These are phyloP conservation scores for Pythium plurisporium DNA, from an alignment of 352 stramenopile genomes.

Conservation along the genomic window DNA sequence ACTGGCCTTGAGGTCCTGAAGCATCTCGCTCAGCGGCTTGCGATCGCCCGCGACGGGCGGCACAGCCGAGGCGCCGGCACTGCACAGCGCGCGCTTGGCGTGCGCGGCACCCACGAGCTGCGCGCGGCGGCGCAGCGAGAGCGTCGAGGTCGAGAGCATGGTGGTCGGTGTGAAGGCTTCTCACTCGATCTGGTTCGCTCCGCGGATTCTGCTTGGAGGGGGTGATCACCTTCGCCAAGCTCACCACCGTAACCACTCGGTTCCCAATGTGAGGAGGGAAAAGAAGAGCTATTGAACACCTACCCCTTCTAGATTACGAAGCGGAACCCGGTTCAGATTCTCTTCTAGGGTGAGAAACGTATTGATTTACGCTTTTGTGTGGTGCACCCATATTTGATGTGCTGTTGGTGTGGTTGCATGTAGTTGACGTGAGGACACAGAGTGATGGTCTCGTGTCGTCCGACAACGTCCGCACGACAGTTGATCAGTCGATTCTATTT, in stretches of 20 bases:
- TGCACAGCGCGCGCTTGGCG: slow-evolving; percentile 1
- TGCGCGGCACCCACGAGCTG: neutral
- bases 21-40: slow-evolving; percentile 53
- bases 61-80: neutral
- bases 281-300: no score
- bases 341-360: neutral
- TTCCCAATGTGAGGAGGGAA: no score
- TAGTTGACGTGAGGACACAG: no score
- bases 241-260: slow-evolving; percentile 2
- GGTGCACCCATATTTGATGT: slow-evolving; percentile 4
- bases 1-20: slow-evolving; percentile 77
- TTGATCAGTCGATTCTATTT: slow-evolving; percentile 1
- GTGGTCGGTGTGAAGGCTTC: neutral
- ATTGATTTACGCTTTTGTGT: slow-evolving; percentile 10
- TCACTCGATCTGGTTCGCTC: no score
- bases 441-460: slow-evolving; percentile 20
- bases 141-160: slow-evolving; percentile 16
- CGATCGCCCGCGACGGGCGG: neutral
- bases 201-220: no score
- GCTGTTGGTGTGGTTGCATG: slow-evolving; percentile 8
- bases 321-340: slow-evolving; percentile 7
- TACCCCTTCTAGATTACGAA: neutral
- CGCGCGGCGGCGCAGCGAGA: slow-evolving; percentile 14
- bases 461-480: slow-evolving; percentile 9
- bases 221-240: neutral